A percentile compares a stretch with the other conserved stretches of the same genome.
Evolutionary conservation across 768 basidiomycete genomes (phyloP).

Genomic region (Collybiopsis luxurians): DNA sequence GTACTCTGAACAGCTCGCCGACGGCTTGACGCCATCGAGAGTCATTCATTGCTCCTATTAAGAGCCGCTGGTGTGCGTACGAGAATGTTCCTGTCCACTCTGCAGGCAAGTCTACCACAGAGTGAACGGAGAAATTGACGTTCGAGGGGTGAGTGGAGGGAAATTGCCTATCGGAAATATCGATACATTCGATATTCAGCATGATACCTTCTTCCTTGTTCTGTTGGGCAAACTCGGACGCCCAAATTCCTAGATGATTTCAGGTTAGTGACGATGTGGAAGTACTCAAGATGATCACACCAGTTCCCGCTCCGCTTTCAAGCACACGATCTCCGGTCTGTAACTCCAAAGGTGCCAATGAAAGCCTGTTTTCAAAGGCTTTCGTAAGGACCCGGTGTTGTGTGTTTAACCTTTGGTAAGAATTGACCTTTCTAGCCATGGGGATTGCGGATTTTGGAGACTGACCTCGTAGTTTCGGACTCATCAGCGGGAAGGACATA

Average conservation of each 20-base stretch:
- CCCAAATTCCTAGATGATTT: slow-evolving; percentile 4
- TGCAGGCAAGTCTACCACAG: not conserved
- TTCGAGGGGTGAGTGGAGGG: not conserved
- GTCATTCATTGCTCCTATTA: not conserved
- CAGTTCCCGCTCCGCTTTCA: no score
- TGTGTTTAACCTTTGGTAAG: no score
- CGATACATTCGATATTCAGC: slow-evolving; percentile 1
- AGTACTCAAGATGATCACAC: no score
- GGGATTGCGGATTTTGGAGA: no score
- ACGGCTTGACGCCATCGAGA: not conserved
- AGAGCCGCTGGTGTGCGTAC: not conserved
- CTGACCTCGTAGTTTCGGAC: no score
- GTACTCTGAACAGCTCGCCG: not conserved
- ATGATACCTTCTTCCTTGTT: not conserved
- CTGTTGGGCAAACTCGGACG: not conserved
- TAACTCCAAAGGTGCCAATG: no score
- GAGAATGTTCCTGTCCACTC: not conserved
- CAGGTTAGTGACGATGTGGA: no score
- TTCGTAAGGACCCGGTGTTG: no score
- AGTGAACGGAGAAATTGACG: slow-evolving; percentile 1
- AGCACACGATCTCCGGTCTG: no score
- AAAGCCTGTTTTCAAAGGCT: no score
- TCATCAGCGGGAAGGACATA: no score
- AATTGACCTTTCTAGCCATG: no score
- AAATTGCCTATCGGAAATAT: not conserved